Base-by-base conservation (phyloP, 179 eudicot genomes). In the Beta lomatogona region DNA sequence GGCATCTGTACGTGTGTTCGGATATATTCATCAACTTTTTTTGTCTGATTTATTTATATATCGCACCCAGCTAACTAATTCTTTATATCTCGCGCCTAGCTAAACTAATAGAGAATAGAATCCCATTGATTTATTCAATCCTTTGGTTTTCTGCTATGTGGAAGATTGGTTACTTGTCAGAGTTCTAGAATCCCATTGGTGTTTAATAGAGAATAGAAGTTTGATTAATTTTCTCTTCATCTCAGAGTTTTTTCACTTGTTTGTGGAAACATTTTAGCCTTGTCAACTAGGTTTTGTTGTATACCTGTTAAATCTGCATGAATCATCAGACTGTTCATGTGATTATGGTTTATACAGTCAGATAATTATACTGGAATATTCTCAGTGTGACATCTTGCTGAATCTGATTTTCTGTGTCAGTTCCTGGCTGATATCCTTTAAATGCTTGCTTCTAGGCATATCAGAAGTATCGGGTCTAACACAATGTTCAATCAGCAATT, bases 1-100 rank as follows among this genome's bases (percentile, higher is more conserved):
- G 99, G 83, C 99, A 94, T 89, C 83, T 97, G 99, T 97, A 93
- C 79, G 99, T 89, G 68, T 76, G 71, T 64, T 60, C 46, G 9
- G 22, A 65, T 48, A 52, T 61, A 65, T 31, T 31, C 31, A 36
- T 63, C 21, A 14, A 10, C n/a, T 61, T 14, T 60, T 79, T 52
- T 57, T 65, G 61, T 60, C 48, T 21, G 44, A 55, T 73, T 16
- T 77, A 11, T 66, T 76, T 76, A 16, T 57, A 58, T 69, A 65
- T 58, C 19, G 31, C 86, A 64, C 72, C 58, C 81, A 41, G 66
- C 75, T 76, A 18, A n/a, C 57, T 84, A 9, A 11, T 46, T 46
- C 15, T 28, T 28, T 28, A 28, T 28, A 28, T 28, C 31, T 28
- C 31, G 31, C 31, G 31, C 31, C 31, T 28, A 28, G 31, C 31